A percentile compares a stretch with the other conserved stretches of the same genome.
phyloP scores from a whole-genome alignment of 192 early-diverging fungal species.

The Rhizoclosmatium sp. region DNA sequence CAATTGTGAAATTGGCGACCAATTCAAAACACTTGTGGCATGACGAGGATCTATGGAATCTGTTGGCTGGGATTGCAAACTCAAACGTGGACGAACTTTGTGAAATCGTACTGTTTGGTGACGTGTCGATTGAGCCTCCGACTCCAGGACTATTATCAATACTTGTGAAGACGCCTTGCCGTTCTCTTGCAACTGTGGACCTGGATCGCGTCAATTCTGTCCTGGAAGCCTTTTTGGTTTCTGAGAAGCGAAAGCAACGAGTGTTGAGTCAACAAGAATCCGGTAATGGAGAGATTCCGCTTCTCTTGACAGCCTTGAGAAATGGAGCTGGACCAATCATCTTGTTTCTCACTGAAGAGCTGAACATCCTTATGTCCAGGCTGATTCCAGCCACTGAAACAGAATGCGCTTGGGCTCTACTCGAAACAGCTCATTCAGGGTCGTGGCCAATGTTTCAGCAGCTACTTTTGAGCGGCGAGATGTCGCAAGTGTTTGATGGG shows the following conservation, averaged over 20 bases:
- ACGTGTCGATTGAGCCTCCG: no score
- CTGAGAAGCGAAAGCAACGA: not conserved
- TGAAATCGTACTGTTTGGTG: conserved; percentile 1
- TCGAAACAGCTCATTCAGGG: conserved; percentile 9
- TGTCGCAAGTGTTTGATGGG: conserved; percentile 6
- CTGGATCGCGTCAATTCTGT: conserved; percentile 6
- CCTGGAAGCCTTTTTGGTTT: not conserved
- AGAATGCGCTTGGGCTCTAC: conserved; percentile 10
- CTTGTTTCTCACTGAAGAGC: not conserved
- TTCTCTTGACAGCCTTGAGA: conserved; percentile 16
- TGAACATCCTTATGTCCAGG: not conserved
- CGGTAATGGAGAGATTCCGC: not conserved
- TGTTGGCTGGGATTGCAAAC: not conserved
- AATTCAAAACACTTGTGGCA: conserved; percentile 1
- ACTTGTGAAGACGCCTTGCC: not conserved
- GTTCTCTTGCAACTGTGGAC: not conserved
- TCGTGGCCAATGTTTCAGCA: conserved; percentile 2
- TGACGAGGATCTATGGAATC: not conserved
- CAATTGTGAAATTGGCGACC: not conserved
- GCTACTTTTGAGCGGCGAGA: not conserved
- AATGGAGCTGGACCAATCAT: conserved; percentile 7
- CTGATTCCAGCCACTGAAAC: not conserved
- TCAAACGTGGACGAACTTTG: not conserved
- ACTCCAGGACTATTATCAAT: not conserved
- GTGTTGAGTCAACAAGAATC: not conserved